Conservation (phyloP, 257 asterid genomes). For the Thymus mandschuricus region DNA sequence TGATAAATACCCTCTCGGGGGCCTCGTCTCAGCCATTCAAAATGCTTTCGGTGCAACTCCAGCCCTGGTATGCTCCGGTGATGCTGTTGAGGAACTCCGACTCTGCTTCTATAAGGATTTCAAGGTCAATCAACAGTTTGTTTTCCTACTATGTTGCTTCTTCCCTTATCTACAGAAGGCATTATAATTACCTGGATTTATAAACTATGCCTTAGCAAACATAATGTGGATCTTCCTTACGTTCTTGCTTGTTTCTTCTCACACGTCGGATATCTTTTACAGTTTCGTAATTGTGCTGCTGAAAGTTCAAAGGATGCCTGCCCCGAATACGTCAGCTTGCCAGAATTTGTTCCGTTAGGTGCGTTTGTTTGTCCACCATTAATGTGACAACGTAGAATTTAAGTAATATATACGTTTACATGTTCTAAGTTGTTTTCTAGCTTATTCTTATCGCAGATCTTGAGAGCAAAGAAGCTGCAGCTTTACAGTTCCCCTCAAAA, state of each 20-base stretch:
- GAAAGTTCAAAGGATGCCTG: slow-evolving; percentile 49
- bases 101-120: slow-evolving; percentile 89
- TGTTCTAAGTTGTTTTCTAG: neutral
- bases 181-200: no score
- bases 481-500: slow-evolving; percentile 25
- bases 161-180: no score
- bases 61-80: slow-evolving; percentile 67
- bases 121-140: slow-evolving; percentile 44
- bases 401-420: no score
- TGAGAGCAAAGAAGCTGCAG: slow-evolving; percentile 27
- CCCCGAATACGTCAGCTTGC: slow-evolving; percentile 75
- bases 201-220: no score
- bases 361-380: slow-evolving; percentile 26
- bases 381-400: no score
- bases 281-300: slow-evolving; percentile 72
- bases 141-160: no score
- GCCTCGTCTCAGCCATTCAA: slow-evolving; percentile 75
- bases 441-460: slow-evolving; percentile 34
- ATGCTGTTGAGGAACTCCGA: slow-evolving; percentile 74
- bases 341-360: slow-evolving; percentile 51
- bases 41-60: slow-evolving; percentile 82
- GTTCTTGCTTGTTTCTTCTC: neutral
- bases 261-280: slow-evolving; percentile 36
- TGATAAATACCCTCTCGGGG: slow-evolving; percentile 78
- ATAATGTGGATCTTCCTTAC: no score